Evolutionary conservation across 257 asterid genomes (phyloP).

Genomic region (Nicotiana knightiana): DNA sequence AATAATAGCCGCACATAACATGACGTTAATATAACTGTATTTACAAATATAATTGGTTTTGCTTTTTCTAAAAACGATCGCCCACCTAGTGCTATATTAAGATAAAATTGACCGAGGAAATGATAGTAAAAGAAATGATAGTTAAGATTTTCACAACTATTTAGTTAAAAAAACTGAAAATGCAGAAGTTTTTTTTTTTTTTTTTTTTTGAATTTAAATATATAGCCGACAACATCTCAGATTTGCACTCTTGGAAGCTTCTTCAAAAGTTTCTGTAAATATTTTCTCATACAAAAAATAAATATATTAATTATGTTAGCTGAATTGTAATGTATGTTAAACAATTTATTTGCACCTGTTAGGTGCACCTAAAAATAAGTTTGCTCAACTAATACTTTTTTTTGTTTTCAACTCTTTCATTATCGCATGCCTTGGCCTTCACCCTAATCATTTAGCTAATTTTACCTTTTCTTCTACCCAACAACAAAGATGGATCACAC

Average conservation of each 20-base stretch:
- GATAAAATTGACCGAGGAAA: too few relatives aligned
- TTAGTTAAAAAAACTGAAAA: background rate
- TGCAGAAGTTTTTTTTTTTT: background rate
- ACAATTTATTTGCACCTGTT: background rate
- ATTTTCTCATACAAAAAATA: background rate
- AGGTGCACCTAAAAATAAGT: conserved; percentile 4
- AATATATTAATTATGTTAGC: background rate
- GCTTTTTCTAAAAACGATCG: too few relatives aligned
- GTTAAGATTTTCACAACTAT: background rate
- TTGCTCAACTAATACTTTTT: background rate
- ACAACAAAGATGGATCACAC: background rate
- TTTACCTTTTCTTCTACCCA: background rate
- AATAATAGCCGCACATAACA: too few relatives aligned
- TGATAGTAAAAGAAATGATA: background rate
- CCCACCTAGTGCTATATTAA: too few relatives aligned
- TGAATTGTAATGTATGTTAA: background rate
- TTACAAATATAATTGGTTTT: too few relatives aligned
- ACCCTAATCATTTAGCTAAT: background rate
- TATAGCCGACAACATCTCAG: background rate
- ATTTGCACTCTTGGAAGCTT: conserved; percentile 1
- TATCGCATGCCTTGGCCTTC: background rate
- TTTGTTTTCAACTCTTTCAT: background rate
- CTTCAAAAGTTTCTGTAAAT: background rate
- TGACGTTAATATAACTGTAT: too few relatives aligned
- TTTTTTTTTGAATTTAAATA: background rate